phyloP scores from a whole-genome alignment of 2,329 filamentous ascomycete species.

The Fusarium circinatum region DNA sequence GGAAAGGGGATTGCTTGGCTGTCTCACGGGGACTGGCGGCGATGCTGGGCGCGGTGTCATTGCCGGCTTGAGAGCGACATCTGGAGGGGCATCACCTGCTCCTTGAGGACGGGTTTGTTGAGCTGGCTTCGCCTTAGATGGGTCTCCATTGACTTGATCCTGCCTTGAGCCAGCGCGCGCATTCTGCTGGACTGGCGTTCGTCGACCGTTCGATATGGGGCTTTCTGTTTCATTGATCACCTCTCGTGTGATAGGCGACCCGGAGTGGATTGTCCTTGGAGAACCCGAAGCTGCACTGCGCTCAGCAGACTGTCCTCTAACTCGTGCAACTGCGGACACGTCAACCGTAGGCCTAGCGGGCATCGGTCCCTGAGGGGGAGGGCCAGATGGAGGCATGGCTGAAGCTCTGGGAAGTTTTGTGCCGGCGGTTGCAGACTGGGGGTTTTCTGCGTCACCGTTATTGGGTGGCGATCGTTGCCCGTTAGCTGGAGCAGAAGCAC shows the following conservation, averaged over 20 bases:
- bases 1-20: slow-evolving; percentile 67
- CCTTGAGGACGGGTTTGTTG: slow-evolving; percentile 63
- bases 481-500: slow-evolving; percentile 50
- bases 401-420: slow-evolving; percentile 50
- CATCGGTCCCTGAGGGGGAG: slow-evolving; percentile 65
- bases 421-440: slow-evolving; percentile 48
- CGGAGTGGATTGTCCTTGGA: slow-evolving; percentile 47
- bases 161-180: slow-evolving; percentile 50
- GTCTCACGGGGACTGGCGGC: slow-evolving; percentile 67
- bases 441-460: slow-evolving; percentile 52
- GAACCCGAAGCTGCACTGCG: slow-evolving; percentile 52
- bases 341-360: slow-evolving; percentile 59
- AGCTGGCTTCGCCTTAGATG: slow-evolving; percentile 48
- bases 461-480: slow-evolving; percentile 54
- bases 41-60: slow-evolving; percentile 60
- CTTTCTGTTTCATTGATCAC: slow-evolving; percentile 59
- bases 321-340: slow-evolving; percentile 54
- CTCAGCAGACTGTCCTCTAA: slow-evolving; percentile 63
- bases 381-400: slow-evolving; percentile 55
- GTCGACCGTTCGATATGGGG: slow-evolving; percentile 67
- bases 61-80: slow-evolving; percentile 57
- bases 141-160: slow-evolving; percentile 46
- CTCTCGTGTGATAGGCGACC: slow-evolving; percentile 55
- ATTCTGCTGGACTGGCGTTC: slow-evolving; percentile 68
- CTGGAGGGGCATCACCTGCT: slow-evolving; percentile 75